Evolutionary conservation across 352 stramenopile species (phyloP).

Genomic region (Globisporangium mamillatum): DNA sequence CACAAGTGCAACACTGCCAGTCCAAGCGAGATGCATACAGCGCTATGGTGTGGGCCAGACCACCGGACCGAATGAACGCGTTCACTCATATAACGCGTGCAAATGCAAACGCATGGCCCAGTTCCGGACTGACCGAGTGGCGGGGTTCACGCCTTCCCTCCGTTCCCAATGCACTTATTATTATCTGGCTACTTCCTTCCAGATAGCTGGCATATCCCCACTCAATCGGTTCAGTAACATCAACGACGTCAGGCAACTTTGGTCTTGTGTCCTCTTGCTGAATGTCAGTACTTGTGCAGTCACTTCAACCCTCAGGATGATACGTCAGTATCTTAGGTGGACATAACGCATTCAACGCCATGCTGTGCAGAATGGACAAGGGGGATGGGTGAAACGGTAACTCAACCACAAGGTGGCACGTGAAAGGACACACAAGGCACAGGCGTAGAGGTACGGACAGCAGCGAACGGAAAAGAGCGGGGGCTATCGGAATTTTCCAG

Average conservation of each 20-base stretch:
- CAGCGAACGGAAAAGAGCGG: neutral
- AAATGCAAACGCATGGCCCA: neutral
- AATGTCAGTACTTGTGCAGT: neutral
- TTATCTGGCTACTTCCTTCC: neutral
- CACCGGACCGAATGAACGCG: neutral
- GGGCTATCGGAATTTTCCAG: neutral
- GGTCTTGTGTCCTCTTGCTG: neutral
- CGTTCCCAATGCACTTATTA: neutral
- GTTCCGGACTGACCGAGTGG: neutral
- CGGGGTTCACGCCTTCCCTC: neutral
- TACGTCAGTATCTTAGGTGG: neutral
- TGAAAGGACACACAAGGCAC: neutral
- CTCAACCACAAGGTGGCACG: neutral
- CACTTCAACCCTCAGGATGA: neutral
- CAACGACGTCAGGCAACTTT: neutral
- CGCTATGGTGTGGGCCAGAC: neutral
- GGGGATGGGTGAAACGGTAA: neutral
- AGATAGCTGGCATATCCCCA: neutral
- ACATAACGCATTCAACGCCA: neutral
- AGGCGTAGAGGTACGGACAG: constrained; percentile 1
- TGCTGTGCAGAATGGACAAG: neutral
- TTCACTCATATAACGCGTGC: neutral
- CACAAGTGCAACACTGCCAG: neutral
- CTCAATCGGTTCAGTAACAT: neutral
- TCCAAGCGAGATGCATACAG: neutral